Base-by-base conservation (phyloP, 1,284 basidiomycete genomes). In the Inonotus hispidus region DNA sequence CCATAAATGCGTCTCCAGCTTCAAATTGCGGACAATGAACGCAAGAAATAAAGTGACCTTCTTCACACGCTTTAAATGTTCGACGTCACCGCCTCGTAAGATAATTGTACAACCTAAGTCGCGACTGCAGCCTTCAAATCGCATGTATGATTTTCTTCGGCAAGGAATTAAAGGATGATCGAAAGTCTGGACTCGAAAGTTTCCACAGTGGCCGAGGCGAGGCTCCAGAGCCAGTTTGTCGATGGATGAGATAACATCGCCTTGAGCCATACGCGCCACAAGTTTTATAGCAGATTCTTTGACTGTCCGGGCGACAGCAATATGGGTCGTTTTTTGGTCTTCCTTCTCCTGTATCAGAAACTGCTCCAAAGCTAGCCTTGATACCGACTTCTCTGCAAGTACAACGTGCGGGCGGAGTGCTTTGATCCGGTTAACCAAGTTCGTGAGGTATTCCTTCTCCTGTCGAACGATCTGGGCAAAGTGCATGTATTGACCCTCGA, bases 71-170 rank as follows among this genome's bases (percentile, higher is more conserved):
- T 82, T 82, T 59, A 99, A 77, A 0, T 85, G 90, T 41, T 86
- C 84, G 61, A 90, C 79, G 69, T 94, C 84, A 10, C 85, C 95
- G n/a, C 97, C 97, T 47, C 97, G 83, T 27, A 99, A 74, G 29
- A 99, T 82, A 66, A 99, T 88, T 0, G 95, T 98, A 67, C 95
- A 97, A 0, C 95, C 95, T 78, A 94, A 90, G 66, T 96, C 92
- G 57, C 85, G 84, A 68, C 85, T 89, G 68, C 94, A 96, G 0
- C 96, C 97, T 72, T 97, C 94, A 69, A 99, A 98, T 1, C 96
- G 88, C 92, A 99, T 95, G 70, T 95, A 91, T 0, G 95, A 94
- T 78, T 99, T 99, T 59, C 96, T 82, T 43, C 84, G 82, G 14
- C 92, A 94, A 7, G 95, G 93, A 41, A 98, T 96, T 37, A 94